These are phyloP conservation scores for Priceomyces castillae DNA, from an alignment of 805 yeast species.

Conservation along the genomic window DNA sequence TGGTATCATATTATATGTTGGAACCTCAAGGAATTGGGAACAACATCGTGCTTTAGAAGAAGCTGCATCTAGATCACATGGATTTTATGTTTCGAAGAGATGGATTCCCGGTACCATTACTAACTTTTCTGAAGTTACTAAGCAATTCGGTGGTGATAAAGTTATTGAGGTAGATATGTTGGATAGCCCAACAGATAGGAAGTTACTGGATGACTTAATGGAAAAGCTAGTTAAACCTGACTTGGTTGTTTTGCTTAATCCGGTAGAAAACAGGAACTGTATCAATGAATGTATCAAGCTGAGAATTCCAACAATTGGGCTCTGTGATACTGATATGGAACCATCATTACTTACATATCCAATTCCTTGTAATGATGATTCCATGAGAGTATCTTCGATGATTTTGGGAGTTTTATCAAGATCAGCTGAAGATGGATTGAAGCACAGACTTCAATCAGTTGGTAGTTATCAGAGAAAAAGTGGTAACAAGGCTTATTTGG, in stretches of 20 bases:
- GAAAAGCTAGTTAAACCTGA: slow-evolving; percentile 76
- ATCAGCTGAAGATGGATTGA: slow-evolving; percentile 79
- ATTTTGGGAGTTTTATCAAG: slow-evolving; percentile 79
- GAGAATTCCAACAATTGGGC: slow-evolving; percentile 89
- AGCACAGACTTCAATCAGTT: slow-evolving; percentile 45
- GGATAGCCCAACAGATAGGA: slow-evolving; percentile 63
- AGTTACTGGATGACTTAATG: slow-evolving; percentile 46
- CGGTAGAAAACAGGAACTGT: slow-evolving; percentile 79
- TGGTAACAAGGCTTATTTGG: too few relatives aligned
- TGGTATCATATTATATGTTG: slow-evolving; percentile 81
- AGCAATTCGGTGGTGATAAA: slow-evolving; percentile 40
- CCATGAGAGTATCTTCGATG: slow-evolving; percentile 74
- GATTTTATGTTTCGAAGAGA: slow-evolving; percentile 75
- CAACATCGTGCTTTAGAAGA: slow-evolving; percentile 70
- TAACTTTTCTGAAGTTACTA: slow-evolving; percentile 69
- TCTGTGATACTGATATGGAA: slow-evolving; percentile 91
- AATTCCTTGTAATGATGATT: slow-evolving; percentile 94
- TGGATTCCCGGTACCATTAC: slow-evolving; percentile 97
- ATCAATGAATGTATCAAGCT: slow-evolving; percentile 76
- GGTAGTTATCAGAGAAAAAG: slow-evolving; percentile 11
- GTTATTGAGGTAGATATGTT: slow-evolving; percentile 66
- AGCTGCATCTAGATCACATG: slow-evolving; percentile 76
- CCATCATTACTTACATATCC: slow-evolving; percentile 89
- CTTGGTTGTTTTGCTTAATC: slow-evolving; percentile 80
- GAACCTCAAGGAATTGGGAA: slow-evolving; percentile 66